Evolutionary conservation across 73 alveolate genomes (phyloP), one percentile per base, ranked within the genome.

Genomic region (Uronychia binucleata): DNA sequence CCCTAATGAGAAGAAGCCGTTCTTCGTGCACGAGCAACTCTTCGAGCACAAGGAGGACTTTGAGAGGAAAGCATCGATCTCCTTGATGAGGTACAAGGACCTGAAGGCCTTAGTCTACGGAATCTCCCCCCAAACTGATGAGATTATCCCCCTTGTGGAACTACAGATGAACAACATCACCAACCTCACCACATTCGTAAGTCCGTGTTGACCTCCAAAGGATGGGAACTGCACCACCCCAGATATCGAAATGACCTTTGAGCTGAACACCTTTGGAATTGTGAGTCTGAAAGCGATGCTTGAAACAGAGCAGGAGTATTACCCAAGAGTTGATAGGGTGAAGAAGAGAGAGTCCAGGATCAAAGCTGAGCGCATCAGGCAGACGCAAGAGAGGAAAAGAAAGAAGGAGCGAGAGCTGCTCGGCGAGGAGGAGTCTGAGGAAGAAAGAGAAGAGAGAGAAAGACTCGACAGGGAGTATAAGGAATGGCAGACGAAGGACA

Each of bases 301-400:
- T 5, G 67, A 46, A 46, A 46, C 67, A 11, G 67, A 46, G 19
- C n/a, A 46, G 67, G 67, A 46, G 67, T 46, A 46, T 46, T 46
- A 11, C 67, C n/a, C 67, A 46, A 46, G 67, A 46, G 19, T 46
- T 19, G 67, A 46, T 46, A 5, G 19, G n/a, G 19, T 11, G 67
- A 46, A 46, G 67, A 5, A 11, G 25, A 74, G 28, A 30, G 28
- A 33, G 82, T 11, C 14, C 34, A n/a, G 33, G 31, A 31, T 82
- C 74, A 14, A 57, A 82, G 34, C 34, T 32, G 57, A 82, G 74
- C 28, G 83, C 82, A 31, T 79, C 60, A 34, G 89, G 77, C 28
- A 81, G 32, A 28, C 76, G 57, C 26, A 58, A 31, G 0, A 74
- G 58, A 81, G 76, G 29, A 32, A 60, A 30, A 1, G 67, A 46